phyloP scores from a whole-genome alignment of 768 basidiomycete genomes.

The Pisolithus orientalis region DNA sequence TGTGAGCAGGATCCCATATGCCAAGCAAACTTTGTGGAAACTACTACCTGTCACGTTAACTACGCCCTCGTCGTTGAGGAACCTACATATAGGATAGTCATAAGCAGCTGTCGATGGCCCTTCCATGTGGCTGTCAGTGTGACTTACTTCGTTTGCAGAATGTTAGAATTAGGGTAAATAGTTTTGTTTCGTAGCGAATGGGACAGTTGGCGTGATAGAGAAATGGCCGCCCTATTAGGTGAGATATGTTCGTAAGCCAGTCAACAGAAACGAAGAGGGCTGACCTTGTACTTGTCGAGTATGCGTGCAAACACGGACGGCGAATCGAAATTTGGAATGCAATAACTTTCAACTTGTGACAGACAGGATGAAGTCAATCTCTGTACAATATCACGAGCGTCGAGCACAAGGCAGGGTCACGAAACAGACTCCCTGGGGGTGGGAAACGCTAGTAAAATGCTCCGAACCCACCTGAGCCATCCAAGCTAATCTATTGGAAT shows the following conservation, averaged over 20 bases:
- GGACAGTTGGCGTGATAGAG: conserved; percentile 68
- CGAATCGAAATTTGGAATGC: conserved; percentile 90
- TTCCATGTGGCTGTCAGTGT: background rate
- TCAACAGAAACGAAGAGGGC: background rate
- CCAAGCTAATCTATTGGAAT: conserved; percentile 54
- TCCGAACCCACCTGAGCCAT: conserved; percentile 62
- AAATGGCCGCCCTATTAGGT: conserved; percentile 75
- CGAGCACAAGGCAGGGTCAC: background rate
- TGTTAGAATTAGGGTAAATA: conserved; percentile 82
- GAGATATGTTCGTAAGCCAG: conserved; percentile 2
- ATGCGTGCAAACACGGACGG: conserved; percentile 89
- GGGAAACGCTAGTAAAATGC: background rate
- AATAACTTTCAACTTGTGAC: conserved; percentile 78
- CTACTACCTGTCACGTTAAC: conserved; percentile 68
- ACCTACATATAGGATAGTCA: conserved; percentile 31
- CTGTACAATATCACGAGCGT: background rate
- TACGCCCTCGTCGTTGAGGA: conserved; percentile 84
- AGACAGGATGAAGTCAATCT: conserved; percentile 1
- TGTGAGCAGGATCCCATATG: background rate
- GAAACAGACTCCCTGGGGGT: background rate
- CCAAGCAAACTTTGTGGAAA: background rate
- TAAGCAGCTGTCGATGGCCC: background rate
- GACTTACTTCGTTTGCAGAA: conserved; percentile 71
- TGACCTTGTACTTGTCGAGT: conserved; percentile 72
- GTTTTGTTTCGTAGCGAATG: conserved; percentile 73